phyloP scores from a whole-genome alignment of 2,329 filamentous ascomycete genomes.

The Ploettnerulaceae sp. region DNA sequence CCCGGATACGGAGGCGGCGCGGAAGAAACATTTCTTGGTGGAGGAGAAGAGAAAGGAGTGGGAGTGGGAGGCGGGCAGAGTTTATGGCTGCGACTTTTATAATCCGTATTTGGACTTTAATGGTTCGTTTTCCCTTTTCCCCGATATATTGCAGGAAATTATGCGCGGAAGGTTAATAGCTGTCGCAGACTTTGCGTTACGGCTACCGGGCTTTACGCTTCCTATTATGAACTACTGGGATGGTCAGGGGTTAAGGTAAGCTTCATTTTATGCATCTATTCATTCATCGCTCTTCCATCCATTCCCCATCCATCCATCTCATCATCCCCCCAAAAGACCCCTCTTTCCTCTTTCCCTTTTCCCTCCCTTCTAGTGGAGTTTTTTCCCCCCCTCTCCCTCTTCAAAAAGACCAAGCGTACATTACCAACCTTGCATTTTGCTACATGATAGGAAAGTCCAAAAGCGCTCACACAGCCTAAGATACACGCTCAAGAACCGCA shows the following conservation, averaged over 20 bases:
- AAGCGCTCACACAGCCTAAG: conserved; percentile 75
- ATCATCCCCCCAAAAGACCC: neutral
- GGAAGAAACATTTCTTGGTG: conserved; percentile 58
- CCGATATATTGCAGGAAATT: too few relatives aligned
- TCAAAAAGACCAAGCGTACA: conserved; percentile 1
- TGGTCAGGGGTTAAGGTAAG: conserved; percentile 67
- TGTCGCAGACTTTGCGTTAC: conserved; percentile 56
- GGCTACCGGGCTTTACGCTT: conserved; percentile 67
- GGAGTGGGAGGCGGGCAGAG: conserved; percentile 55
- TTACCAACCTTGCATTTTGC: conserved; percentile 28
- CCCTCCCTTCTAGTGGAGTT: neutral
- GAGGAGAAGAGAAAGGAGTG: conserved; percentile 51
- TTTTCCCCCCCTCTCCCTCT: conserved; percentile 8
- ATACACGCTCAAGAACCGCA: conserved; percentile 83
- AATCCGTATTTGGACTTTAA: conserved; percentile 92
- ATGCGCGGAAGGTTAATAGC: neutral
- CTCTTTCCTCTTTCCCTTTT: neutral
- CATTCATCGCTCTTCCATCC: conserved; percentile 28
- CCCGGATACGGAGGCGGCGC: conserved; percentile 39
- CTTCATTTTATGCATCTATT: conserved; percentile 10
- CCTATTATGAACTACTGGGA: conserved; percentile 77
- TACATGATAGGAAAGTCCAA: conserved; percentile 25
- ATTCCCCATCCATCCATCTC: conserved; percentile 27
- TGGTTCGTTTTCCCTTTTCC: conserved; percentile 32
- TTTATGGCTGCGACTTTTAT: conserved; percentile 70